Base-by-base conservation (phyloP, 1,284 basidiomycete species). In the Coniferiporia sulphurascens region DNA sequence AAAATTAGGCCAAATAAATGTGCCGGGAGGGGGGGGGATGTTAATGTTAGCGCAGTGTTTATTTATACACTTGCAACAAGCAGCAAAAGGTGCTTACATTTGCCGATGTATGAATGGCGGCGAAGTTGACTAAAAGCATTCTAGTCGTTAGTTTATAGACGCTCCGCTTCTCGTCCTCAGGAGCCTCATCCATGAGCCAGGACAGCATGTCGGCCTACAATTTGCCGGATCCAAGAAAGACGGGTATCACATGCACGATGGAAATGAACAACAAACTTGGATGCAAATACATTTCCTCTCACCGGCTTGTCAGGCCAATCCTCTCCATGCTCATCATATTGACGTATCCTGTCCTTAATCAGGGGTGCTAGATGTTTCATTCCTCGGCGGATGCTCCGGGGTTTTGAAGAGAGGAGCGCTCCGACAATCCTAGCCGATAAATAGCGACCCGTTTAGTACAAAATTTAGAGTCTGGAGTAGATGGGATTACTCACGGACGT, bases 281-380 rank as follows among this genome's bases (percentile, higher is more conserved):
- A 5, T 27, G 27, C 3, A 12, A 1, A 44, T 27, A n/a, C 13
- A n/a, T n/a, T 1, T 32, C 5, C 27, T 64, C 72, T 5, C 59
- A 77, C 77, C 41, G 77, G 74, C 63, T 72, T 75, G 32, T 72
- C 73, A 1, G 65, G 56, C 72, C 72, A 77, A 34, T 72, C 68
- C 4, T 70, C 62, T 1, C 74, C 74, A 45, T 70, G 64, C 52
- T 73, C 68, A 3, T 66, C 62, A 32, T 73, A 62, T 44, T 64
- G 65, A 10, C 64, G 66, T 38, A 66, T 64, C 2, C 78, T 73
- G 51, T 78, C 73, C 34, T 73, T 67, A 4, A 78, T 69, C 21
- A 78, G 51, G 1, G 76, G 73, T n/a, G 53, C 60, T 9, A 79
- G 56, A 56, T 71, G 69, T 32, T 66, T 70, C 44, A 66, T 61